Conservation (phyloP, 306 rosid genomes). For the Quercus robur region DNA sequence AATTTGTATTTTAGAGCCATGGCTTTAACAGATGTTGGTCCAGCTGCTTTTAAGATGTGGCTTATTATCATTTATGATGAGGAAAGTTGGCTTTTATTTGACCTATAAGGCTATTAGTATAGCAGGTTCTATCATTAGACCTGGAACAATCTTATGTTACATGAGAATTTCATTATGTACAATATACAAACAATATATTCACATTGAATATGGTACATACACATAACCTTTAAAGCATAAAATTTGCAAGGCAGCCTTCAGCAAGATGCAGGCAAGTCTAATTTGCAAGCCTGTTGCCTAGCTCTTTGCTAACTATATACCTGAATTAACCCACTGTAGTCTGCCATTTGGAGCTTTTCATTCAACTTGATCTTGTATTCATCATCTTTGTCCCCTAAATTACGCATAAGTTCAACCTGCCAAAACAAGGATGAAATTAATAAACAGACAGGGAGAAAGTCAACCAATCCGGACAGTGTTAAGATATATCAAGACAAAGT, state of each 20-base stretch:
- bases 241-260: constrained; percentile 1
- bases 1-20: not conserved
- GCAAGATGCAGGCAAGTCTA: constrained; percentile 24
- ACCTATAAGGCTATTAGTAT: not conserved
- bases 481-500: not conserved
- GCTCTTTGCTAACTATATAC: constrained; percentile 42
- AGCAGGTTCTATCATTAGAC: not conserved
- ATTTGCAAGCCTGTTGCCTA: constrained; percentile 48
- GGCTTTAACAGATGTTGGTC: not conserved
- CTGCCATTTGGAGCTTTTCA: constrained; percentile 60
- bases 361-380: constrained; percentile 59
- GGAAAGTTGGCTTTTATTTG: not conserved
- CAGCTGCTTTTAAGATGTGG: not conserved
- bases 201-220: constrained; percentile 10
- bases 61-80: not conserved
- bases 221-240: not conserved
- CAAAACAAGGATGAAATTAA: not conserved
- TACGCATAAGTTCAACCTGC: constrained; percentile 75
- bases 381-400: constrained; percentile 68
- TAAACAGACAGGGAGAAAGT: not conserved
- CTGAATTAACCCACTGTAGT: constrained; percentile 56
- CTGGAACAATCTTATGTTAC: not conserved
- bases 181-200: constrained; percentile 7
- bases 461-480: not conserved
- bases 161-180: constrained; percentile 27